phyloP scores from a whole-genome alignment of 352 stramenopile species.

The Globisporangium irregulare region DNA sequence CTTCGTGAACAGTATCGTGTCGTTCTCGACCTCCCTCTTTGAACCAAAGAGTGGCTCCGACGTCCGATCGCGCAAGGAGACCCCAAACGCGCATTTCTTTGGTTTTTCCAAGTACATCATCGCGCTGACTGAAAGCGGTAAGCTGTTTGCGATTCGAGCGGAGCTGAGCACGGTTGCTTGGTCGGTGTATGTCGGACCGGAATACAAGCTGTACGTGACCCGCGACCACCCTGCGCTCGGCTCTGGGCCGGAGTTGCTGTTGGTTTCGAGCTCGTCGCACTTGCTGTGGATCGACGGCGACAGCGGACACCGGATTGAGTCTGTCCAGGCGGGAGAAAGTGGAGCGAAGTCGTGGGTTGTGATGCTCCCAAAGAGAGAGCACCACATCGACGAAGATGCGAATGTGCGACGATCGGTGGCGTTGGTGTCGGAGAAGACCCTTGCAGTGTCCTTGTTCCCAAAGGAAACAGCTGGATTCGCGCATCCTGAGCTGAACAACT shows the following conservation, averaged over 20 bases:
- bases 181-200: constrained; percentile 59
- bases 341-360: constrained; percentile 49
- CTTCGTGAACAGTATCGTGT: constrained; percentile 40
- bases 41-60: constrained; percentile 33
- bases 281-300: constrained; percentile 75
- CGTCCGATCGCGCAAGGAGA: constrained; percentile 43
- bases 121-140: constrained; percentile 67
- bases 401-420: constrained; percentile 54
- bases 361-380: constrained; percentile 72
- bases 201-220: constrained; percentile 77
- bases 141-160: constrained; percentile 77
- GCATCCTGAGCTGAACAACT: constrained; percentile 61
- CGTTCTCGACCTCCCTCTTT: constrained; percentile 52
- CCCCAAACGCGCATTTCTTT: constrained; percentile 71
- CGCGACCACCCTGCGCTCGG: constrained; percentile 76
- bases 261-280: constrained; percentile 58
- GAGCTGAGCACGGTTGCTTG: constrained; percentile 71
- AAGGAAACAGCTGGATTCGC: constrained; percentile 31
- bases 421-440: constrained; percentile 44
- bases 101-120: constrained; percentile 85
- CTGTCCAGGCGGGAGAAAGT: constrained; percentile 17
- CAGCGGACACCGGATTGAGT: constrained; percentile 48
- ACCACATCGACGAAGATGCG: constrained; percentile 61
- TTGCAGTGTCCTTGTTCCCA: constrained; percentile 60
- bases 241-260: constrained; percentile 61